Conservation (phyloP, 306 rosid genomes). For the Quercus cerris region DNA sequence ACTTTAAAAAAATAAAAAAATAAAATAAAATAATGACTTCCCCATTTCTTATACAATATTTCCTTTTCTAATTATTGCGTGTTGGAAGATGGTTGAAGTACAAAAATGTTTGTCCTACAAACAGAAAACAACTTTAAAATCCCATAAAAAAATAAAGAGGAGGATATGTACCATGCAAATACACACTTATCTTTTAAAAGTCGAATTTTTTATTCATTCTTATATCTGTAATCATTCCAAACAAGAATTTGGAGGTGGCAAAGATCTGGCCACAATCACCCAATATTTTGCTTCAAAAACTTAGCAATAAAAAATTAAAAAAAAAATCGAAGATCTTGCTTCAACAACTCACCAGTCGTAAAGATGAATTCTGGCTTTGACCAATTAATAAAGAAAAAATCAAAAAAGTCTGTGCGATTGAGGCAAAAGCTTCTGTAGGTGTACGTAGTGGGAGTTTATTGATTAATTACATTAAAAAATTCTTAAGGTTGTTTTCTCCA, state of each 20-base stretch:
- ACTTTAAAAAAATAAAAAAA: neutral
- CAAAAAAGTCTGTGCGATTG: no score
- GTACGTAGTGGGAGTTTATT: neutral
- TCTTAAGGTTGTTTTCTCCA: neutral
- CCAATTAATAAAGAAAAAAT: no score
- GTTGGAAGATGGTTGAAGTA: neutral
- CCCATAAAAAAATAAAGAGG: neutral
- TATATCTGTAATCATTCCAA: neutral
- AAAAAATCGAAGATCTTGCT: no score
- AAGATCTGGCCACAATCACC: neutral
- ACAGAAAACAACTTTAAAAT: neutral
- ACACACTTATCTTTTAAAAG: no score
- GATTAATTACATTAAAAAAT: neutral
- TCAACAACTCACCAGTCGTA: no score
- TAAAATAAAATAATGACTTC: no score
- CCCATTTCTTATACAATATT: neutral
- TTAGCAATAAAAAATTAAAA: no score
- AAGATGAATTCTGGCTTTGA: no score
- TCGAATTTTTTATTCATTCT: neutral
- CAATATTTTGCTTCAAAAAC: no score
- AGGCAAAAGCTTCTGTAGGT: neutral
- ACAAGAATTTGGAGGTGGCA: neutral
- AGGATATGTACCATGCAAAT: neutral
- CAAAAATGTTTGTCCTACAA: neutral
- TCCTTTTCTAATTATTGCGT: neutral